Base-by-base conservation (phyloP, 148 eudicot species). In the Cornus controversa region DNA sequence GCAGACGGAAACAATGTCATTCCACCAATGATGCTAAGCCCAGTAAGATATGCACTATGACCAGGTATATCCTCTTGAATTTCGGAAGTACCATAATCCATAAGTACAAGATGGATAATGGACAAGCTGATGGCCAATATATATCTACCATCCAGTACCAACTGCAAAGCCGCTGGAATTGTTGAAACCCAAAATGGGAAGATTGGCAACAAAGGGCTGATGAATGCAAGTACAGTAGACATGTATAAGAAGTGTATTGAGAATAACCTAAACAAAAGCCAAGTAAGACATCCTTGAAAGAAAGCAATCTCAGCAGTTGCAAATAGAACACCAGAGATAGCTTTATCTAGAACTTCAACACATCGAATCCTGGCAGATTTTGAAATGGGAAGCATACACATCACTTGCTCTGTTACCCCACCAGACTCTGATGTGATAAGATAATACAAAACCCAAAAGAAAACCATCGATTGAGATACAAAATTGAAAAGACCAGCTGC, bases 391-490 rank as follows among this genome's bases (percentile, higher is more conserved):
- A 95, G 82, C 97, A 95, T 80, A 73, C 78, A 77, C 84, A 93
- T 91, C 22, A 84, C 96, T 73, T 95, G 99, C 54, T 93, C 89
- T 0, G 99, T 95, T 14, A 91, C 99, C 27, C 99, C 99, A 60
- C 97, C 99, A 20, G 99, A 93, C 26, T 93, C 92, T 1, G 97
- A 93, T 47, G 99, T 95, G 66, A 95, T 93, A 18, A 95, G 90
- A 82, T 90, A 93, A 86, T 93, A 95, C 82, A 95, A 84, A 81
- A 95, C 97, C 97, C 94, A 95, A 69, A 93, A 88, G 85, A 95
- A 95, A 16, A 95, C 91, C 93, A 90, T 91, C 1, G 90, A 83
- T 65, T 91, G 94, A 2, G 99, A 95, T 28, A 95, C 69, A 31
- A 95, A 93, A 79, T 95, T 91, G 70, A 96, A 81, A 67, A 93